phyloP scores from a whole-genome alignment of 1,284 basidiomycete species.

The Malassezia globosa region DNA sequence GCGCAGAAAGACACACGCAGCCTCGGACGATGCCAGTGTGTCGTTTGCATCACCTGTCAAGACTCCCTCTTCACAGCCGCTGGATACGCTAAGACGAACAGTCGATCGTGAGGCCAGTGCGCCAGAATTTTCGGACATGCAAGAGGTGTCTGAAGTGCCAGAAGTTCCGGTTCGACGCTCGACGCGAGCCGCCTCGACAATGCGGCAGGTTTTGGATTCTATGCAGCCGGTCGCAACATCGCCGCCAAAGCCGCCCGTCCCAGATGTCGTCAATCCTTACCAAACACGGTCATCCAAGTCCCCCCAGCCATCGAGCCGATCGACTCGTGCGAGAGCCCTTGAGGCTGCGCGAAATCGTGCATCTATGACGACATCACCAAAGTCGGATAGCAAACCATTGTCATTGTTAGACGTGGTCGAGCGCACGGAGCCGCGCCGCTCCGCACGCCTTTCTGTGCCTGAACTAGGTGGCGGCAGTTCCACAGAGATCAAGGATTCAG shows the following conservation, averaged over 20 bases:
- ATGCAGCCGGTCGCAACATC: slow-evolving; percentile 17
- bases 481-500: too few species aligned
- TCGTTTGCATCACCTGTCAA: slow-evolving; percentile 2
- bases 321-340: slow-evolving; percentile 29
- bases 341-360: slow-evolving; percentile 19
- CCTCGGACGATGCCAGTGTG: neutral
- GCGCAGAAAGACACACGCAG: slow-evolving; percentile 4
- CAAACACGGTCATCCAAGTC: slow-evolving; percentile 18
- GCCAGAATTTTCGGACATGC: too few species aligned
- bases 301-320: slow-evolving; percentile 17
- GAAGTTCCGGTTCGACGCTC: slow-evolving; percentile 8
- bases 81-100: neutral
- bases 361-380: slow-evolving; percentile 15
- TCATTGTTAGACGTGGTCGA: slow-evolving; percentile 34
- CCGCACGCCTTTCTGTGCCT: neutral
- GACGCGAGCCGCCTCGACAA: slow-evolving; percentile 25
- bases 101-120: too few species aligned
- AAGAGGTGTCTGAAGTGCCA: neutral
- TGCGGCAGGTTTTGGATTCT: slow-evolving; percentile 29
- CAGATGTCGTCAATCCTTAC: slow-evolving; percentile 39
- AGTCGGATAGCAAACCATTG: slow-evolving; percentile 22
- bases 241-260: slow-evolving; percentile 19
- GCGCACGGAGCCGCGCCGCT: slow-evolving; percentile 23
- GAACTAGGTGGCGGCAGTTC: too few species aligned
- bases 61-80: neutral